Conservation (phyloP, 768 basidiomycete species). For the Tricholoma bakamatsutake region DNA sequence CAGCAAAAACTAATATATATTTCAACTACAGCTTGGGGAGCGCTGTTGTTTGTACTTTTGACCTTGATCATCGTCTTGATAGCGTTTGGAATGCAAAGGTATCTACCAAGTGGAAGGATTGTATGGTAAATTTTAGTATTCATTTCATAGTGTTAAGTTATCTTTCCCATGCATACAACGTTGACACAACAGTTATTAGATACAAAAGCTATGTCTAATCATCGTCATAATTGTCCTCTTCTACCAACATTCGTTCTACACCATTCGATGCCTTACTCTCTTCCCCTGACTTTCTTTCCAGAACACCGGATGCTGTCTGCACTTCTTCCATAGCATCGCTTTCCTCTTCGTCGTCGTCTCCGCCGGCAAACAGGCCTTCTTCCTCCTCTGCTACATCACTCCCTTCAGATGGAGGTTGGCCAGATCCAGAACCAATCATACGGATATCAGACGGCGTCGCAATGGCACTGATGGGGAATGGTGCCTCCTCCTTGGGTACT, state of each 20-base stretch:
- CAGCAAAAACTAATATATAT: not conserved
- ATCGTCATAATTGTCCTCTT: not conserved
- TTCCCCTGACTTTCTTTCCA: slow-evolving; percentile 74
- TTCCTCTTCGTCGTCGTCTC: slow-evolving; percentile 70
- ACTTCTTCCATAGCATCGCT: slow-evolving; percentile 83
- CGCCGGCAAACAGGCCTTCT: slow-evolving; percentile 73
- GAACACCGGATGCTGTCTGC: slow-evolving; percentile 33
- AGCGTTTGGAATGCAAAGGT: slow-evolving; percentile 32
- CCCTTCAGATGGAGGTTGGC: slow-evolving; percentile 48
- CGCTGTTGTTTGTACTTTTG: not conserved
- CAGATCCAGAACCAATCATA: slow-evolving; percentile 42
- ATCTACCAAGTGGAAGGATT: not conserved
- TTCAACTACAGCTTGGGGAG: slow-evolving; percentile 27
- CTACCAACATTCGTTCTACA: not conserved
- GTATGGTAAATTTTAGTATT: not conserved
- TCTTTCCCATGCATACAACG: not conserved
- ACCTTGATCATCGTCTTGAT: slow-evolving; percentile 36
- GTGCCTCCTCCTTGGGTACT: slow-evolving; percentile 38
- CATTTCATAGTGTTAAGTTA: not conserved
- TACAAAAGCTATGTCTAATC: no score
- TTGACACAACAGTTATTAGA: no score
- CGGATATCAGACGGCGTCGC: slow-evolving; percentile 67
- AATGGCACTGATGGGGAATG: slow-evolving; percentile 55
- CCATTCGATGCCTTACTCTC: slow-evolving; percentile 36
- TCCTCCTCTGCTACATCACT: slow-evolving; percentile 71